phyloP scores from a whole-genome alignment of 371 early-diverging fungal genomes.

The Mortierella sp. region DNA sequence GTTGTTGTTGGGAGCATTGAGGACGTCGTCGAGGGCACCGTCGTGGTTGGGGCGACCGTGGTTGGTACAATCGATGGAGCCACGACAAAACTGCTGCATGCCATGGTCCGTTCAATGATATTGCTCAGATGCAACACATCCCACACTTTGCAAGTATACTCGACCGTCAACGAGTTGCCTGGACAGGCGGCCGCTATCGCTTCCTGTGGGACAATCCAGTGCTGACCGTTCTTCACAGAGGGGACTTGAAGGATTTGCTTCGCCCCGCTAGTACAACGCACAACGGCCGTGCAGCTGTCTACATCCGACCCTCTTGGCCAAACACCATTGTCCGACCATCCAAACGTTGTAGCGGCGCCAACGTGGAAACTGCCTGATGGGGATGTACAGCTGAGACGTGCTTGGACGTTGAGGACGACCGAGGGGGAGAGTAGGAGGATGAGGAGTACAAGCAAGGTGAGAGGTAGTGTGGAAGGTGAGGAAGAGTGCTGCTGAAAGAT shows the following conservation, averaged over 20 bases:
- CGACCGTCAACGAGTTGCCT: conserved; percentile 5
- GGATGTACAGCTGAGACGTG: conserved; percentile 12
- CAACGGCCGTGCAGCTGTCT: conserved; percentile 6
- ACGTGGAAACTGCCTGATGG: conserved; percentile 1
- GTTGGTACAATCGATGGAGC: neutral
- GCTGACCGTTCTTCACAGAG: conserved; percentile 6
- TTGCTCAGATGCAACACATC: conserved; percentile 9
- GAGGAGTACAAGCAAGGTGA: too few relatives aligned
- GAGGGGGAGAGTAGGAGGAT: too few relatives aligned
- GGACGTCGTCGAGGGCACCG: neutral
- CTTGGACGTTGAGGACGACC: neutral
- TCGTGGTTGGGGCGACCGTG: conserved; percentile 4
- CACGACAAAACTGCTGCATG: conserved; percentile 3
- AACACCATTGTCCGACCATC: conserved; percentile 13
- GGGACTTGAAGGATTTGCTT: neutral
- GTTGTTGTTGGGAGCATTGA: neutral
- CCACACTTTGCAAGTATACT: conserved; percentile 8
- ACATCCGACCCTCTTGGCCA: conserved; percentile 13
- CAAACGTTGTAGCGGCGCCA: neutral
- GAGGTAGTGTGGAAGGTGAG: too few relatives aligned
- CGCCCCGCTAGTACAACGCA: conserved; percentile 1
- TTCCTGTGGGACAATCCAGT: conserved; percentile 5
- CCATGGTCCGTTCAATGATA: neutral
- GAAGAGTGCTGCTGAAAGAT: too few relatives aligned
- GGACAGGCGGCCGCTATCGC: neutral